Conservation (phyloP, 2,329 filamentous ascomycete species). For the Chrysosporium keratinophilum region DNA sequence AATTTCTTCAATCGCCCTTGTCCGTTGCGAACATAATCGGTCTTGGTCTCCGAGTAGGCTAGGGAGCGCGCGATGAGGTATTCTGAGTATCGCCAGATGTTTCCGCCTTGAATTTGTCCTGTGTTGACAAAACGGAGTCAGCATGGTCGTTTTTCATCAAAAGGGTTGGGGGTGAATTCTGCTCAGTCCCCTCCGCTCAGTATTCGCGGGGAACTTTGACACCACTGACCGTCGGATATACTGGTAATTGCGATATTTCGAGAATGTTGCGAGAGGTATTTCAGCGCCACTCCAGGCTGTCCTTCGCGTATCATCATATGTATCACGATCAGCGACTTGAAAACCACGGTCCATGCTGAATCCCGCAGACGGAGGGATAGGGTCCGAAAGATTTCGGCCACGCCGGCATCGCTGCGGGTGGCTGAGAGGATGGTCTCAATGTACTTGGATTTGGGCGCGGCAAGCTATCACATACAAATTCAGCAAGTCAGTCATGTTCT, state of each 20-base stretch:
- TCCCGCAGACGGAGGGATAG: constrained; percentile 81
- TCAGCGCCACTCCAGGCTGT: constrained; percentile 74
- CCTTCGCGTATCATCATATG: constrained; percentile 98
- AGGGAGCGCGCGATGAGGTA: constrained; percentile 76
- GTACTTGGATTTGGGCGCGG: constrained; percentile 96
- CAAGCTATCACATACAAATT: constrained; percentile 49
- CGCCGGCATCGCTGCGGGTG: constrained; percentile 86
- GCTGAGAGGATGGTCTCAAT: constrained; percentile 96
- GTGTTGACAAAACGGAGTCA: constrained; percentile 10
- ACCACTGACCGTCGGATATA: constrained; percentile 75
- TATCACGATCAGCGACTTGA: constrained; percentile 91
- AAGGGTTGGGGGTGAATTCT: too few relatives aligned
- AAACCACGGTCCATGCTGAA: constrained; percentile 98
- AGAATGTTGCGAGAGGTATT: constrained; percentile 71
- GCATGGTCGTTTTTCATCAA: not conserved
- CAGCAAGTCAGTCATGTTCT: not conserved
- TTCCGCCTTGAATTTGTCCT: constrained; percentile 91
- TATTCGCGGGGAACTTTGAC: not conserved
- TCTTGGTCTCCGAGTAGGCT: constrained; percentile 72
- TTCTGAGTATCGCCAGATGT: constrained; percentile 82
- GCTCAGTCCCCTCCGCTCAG: not conserved
- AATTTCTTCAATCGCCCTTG: constrained; percentile 76
- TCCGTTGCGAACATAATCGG: constrained; percentile 78
- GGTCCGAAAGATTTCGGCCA: constrained; percentile 89
- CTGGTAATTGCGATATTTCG: constrained; percentile 77